phyloP scores from a whole-genome alignment of 163 green algal species.

The Trebouxiophyceae sp. region DNA sequence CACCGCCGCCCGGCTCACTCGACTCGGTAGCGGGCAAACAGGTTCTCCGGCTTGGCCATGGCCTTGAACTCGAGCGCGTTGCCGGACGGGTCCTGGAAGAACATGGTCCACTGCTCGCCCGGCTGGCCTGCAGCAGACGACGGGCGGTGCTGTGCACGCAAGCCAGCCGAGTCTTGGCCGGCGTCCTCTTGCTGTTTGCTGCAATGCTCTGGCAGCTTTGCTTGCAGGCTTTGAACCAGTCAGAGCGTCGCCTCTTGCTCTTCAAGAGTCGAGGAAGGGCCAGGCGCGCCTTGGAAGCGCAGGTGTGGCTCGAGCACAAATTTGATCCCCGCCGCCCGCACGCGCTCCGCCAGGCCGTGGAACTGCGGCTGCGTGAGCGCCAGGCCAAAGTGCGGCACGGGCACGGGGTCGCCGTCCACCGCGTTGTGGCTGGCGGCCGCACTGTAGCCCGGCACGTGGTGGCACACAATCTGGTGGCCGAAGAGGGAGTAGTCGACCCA shows the following conservation, averaged over 20 bases:
- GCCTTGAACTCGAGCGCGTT: slow-evolving; percentile 89
- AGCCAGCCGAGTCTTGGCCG: neutral
- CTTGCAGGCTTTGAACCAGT: no score
- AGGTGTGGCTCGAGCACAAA: slow-evolving; percentile 79
- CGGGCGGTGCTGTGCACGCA: neutral
- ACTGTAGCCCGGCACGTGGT: slow-evolving; percentile 66
- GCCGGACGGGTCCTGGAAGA: slow-evolving; percentile 63
- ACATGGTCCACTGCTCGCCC: slow-evolving; percentile 83
- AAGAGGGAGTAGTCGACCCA: slow-evolving; percentile 66
- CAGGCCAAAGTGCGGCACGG: slow-evolving; percentile 81
- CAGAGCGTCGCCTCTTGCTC: no score
- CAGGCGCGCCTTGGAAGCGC: slow-evolving; percentile 53
- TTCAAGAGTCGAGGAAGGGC: no score
- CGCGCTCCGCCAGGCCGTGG: slow-evolving; percentile 46
- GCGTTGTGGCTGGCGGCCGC: slow-evolving; percentile 19
- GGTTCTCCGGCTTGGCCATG: slow-evolving; percentile 73
- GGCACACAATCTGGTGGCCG: slow-evolving; percentile 72
- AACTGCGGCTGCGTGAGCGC: slow-evolving; percentile 59
- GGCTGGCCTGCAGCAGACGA: slow-evolving; percentile 23
- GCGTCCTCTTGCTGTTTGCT: neutral
- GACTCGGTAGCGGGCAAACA: slow-evolving; percentile 80
- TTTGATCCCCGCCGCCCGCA: slow-evolving; percentile 31
- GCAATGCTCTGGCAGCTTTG: no score
- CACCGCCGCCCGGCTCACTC: no score
- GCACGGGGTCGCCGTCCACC: slow-evolving; percentile 72